Conservation (phyloP, 306 rosid species). For the Parietaria judaica region DNA sequence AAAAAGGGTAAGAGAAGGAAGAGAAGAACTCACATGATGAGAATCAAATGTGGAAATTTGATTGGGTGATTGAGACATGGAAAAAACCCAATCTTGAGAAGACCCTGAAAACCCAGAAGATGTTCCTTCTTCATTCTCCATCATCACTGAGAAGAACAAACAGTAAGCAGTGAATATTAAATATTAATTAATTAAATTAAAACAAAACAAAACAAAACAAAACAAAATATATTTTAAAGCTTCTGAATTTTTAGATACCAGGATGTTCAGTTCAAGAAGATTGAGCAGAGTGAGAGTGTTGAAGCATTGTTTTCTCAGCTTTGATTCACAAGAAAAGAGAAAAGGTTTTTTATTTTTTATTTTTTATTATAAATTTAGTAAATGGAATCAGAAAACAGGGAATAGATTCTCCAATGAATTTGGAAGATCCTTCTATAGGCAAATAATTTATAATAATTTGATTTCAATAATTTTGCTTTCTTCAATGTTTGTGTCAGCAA, state of each 20-base stretch:
- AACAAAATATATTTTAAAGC: conserved; percentile 15
- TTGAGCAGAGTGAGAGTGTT: conserved; percentile 34
- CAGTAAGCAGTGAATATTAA: conserved; percentile 7
- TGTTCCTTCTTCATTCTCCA: conserved; percentile 31
- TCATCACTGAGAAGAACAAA: conserved; percentile 34
- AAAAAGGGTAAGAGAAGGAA: neutral
- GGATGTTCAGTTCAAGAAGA: conserved; percentile 30
- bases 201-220: conserved; percentile 10
- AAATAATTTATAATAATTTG: neutral
- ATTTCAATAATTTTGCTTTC: conserved; percentile 4
- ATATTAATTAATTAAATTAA: neutral
- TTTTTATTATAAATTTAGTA: neutral
- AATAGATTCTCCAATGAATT: conserved; percentile 66
- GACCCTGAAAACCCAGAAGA: conserved; percentile 25
- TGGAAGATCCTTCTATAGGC: conserved; percentile 39
- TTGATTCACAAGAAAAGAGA: neutral
- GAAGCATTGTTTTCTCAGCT: conserved; percentile 33
- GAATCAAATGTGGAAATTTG: conserved; percentile 10
- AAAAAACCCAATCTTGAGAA: conserved; percentile 9
- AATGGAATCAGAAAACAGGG: conserved; percentile 24
- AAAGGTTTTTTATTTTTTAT: neutral
- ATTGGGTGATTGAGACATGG: conserved; percentile 19
- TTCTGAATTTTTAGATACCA: conserved; percentile 28
- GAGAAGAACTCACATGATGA: conserved; percentile 20
- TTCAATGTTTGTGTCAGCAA: conserved; percentile 26